Base-by-base conservation (phyloP, 768 basidiomycete genomes). In the Tylopilus balloui region DNA sequence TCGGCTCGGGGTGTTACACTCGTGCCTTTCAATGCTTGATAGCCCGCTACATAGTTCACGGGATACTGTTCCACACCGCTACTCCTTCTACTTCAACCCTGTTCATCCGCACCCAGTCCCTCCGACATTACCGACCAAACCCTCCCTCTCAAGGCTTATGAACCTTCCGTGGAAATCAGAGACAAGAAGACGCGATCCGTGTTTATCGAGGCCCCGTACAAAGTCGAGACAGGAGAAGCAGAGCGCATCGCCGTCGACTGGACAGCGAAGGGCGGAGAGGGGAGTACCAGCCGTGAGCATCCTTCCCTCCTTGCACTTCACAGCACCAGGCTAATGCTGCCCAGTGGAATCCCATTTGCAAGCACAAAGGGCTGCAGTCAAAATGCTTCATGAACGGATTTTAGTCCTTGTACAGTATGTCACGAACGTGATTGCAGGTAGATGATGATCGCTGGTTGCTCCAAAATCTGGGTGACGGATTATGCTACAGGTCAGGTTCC, bases 181-280 rank as follows among this genome's bases (percentile, higher is more conserved):
- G 88, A 89, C 54, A 78, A 86, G 40, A 83, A 75, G 62, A 81
- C 85, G 44, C 82, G 85, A 45, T 80, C 83, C 1, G 84, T 86
- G 11, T 95, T 89, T 59, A 81, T 95, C 38, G 87, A 92, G 60
- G 89, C 86, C 1, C 73, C 86, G 4, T 98, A 85, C 70, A 85
- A 80, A 42, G 86, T 99, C 15, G 95, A 97, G 69, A 97, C 95
- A 0, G 96, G 95, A 28, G 96, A 99, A 70, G 96, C 96, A 14
- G 96, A 99, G 66, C 84, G 96, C 32, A 97, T 99, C 54, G 96
- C 96, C 6, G 96, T 99, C 0, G 95, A 98, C 65, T 95, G 92
- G 79, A 90, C 90, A 3, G 88, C 90, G 21, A 82, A 84, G 65
- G 88, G 89, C 9, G 89, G 91, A 41, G 88, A 81, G 24, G 87